These are phyloP conservation scores for Talaromyces sp. DNA, from an alignment of 2,329 filamentous ascomycete genomes.

Conservation along the genomic window DNA sequence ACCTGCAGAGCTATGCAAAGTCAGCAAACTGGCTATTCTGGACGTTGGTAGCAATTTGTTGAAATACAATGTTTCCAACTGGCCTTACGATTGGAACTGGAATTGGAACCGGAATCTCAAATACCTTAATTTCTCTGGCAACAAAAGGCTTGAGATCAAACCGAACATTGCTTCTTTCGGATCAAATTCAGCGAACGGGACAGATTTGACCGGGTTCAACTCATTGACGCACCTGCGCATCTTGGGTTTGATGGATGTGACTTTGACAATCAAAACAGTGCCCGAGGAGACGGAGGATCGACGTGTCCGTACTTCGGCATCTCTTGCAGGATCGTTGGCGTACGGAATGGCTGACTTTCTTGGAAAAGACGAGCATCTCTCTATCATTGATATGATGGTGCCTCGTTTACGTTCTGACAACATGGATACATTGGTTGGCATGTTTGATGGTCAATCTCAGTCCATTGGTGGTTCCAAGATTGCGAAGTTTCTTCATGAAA, in stretches of 20 bases:
- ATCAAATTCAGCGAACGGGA: slow-evolving; percentile 50
- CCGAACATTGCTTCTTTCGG: slow-evolving; percentile 58
- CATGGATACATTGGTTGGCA: slow-evolving; percentile 82
- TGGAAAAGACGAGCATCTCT: slow-evolving; percentile 88
- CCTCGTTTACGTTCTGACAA: slow-evolving; percentile 87
- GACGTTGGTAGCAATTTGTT: slow-evolving; percentile 93
- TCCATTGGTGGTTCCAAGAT: slow-evolving; percentile 90
- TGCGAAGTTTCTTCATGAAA: slow-evolving; percentile 93
- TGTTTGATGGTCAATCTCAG: slow-evolving; percentile 92
- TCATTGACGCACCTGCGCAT: slow-evolving; percentile 79
- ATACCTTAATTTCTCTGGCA: slow-evolving; percentile 93
- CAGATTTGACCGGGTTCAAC: slow-evolving; percentile 85
- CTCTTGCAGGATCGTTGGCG: slow-evolving; percentile 79
- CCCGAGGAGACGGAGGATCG: slow-evolving; percentile 94
- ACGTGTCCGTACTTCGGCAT: slow-evolving; percentile 95
- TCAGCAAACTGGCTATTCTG: slow-evolving; percentile 83
- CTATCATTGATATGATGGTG: slow-evolving; percentile 91
- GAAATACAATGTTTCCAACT: slow-evolving; percentile 99
- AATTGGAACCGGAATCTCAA: slow-evolving; percentile 94
- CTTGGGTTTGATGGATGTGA: slow-evolving; percentile 95
- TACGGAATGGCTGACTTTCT: slow-evolving; percentile 98
- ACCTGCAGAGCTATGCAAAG: slow-evolving; percentile 90
- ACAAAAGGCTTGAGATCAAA: slow-evolving; percentile 91
- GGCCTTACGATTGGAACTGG: slow-evolving; percentile 99
- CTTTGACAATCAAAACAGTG: slow-evolving; percentile 85